Percentiles rank a stretch among this genome's conserved stretches.
phyloP scores from a whole-genome alignment of 345 rosid species.

The Populus davidiana region DNA sequence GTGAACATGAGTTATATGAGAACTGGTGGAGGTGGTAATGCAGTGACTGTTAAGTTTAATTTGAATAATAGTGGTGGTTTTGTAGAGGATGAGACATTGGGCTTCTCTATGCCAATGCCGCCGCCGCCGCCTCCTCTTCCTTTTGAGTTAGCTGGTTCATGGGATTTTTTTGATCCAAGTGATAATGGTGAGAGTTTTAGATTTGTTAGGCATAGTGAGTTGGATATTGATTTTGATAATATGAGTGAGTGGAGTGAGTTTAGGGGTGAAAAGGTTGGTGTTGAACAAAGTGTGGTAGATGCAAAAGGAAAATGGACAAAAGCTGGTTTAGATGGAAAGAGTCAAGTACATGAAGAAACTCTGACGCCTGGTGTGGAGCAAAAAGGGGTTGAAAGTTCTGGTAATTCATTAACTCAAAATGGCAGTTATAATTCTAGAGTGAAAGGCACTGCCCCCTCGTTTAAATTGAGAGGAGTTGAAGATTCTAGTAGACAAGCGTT shows the following conservation, averaged over 20 bases:
- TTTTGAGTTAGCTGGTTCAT: slow-evolving; percentile 50
- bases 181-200: slow-evolving; percentile 65
- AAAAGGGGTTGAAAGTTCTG: slow-evolving; percentile 18
- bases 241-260: slow-evolving; percentile 40
- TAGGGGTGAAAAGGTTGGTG: slow-evolving; percentile 22
- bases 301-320: slow-evolving; percentile 24
- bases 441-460: slow-evolving; percentile 9
- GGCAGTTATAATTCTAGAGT: slow-evolving; percentile 6
- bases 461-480: slow-evolving; percentile 11
- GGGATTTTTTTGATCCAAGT: slow-evolving; percentile 79
- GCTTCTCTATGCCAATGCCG: slow-evolving; percentile 40
- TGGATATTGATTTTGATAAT: slow-evolving; percentile 41
- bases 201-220: slow-evolving; percentile 40
- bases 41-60: slow-evolving; percentile 55
- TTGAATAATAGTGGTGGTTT: slow-evolving; percentile 32
- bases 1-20: slow-evolving; percentile 54
- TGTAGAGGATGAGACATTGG: slow-evolving; percentile 42
- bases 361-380: slow-evolving; percentile 14
- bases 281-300: slow-evolving; percentile 16
- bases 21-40: slow-evolving; percentile 28
- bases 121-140: slow-evolving; percentile 62
- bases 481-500: slow-evolving; percentile 1
- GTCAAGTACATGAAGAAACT: slow-evolving; percentile 23
- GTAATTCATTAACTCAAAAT: slow-evolving; percentile 9
- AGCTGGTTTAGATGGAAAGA: slow-evolving; percentile 17